Evolutionary conservation across 179 eudicot species (phyloP), one percentile per base, ranked within the genome.

Genomic region (Camellia oleifera): DNA sequence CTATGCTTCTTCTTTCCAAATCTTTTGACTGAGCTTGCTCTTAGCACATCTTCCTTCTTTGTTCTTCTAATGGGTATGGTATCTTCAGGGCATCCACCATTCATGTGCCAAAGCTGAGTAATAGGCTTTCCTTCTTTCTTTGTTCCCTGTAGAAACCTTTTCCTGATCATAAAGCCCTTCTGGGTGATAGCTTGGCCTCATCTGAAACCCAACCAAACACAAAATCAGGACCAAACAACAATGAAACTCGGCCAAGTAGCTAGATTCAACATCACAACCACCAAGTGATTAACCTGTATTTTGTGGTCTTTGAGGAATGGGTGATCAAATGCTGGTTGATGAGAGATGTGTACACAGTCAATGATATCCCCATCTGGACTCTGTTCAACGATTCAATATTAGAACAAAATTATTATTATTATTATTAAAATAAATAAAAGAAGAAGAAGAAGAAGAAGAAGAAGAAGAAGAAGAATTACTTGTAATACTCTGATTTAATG

Each of bases 341-440:
- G 94, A 77, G 91, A 83, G 75, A 96, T 92, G 85, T 76, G 98
- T 58, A 96, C 88, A 83, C 99, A 96, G 78, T 96, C 99, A 73
- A 96, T 96, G 17, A 82, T 65, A 84, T 96, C 99, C 64, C 99
- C 99, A 90, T 96, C 99, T 85, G 97, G 94, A 82, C 99, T 94
- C 99, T 96, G 97, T 80, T 79, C 79, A 83, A 61, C 70, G 42
- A 65, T 67, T 23, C 67, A 76, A 75, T 40, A 69, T 7, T 7
- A 46, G 52, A 4, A 48, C 52, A 48, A 48, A 48, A 48, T 48
- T 0, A 48, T 4, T 4, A 1, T 32, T 1, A 32, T 32, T 32
- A 32, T 32, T 32, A 32, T 32, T 32, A 32, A 32, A 32, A 32
- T 32, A 32, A 32, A 52, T 4, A 52, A 52, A 26, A 26, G 1